Base-by-base conservation (phyloP, 176 grass and related monocot species). In the Chloris gayana region DNA sequence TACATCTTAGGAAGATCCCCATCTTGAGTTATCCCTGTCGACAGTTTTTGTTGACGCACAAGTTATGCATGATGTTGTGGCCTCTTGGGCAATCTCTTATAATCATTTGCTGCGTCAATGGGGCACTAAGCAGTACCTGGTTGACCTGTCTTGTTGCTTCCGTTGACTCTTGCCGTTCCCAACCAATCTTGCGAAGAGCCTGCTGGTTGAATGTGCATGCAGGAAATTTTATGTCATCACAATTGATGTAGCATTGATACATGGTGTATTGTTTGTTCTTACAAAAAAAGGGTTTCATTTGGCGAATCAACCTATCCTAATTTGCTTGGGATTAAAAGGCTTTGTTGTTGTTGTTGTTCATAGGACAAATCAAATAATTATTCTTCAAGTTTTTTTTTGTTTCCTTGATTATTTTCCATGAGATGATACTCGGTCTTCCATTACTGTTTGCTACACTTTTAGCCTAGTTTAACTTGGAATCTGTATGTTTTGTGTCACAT, bases 401-500 rank as follows among this genome's bases (percentile, higher is more conserved):
- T 78, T 31, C 21, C 33, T 27, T 84, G 22, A 63, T 35, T 65
- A 41, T 57, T 73, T 64, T 73, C 39, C 32, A 54, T 54, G 78
- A 53, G 11, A 75, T 41, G 42, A 27, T 75, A 80, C 70, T 27
- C 67, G 14, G 10, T 70, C 14, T 26, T 69, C 69, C 14, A 84
- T 84, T 54, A 35, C 47, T 21, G 66, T 73, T 73, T 3, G 6
- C 34, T 84, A 69, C 26, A 75, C 45, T 45, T 69, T 53, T 45
- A 56, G 56, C 76, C 54, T 80, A 45, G 46, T 18, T 22, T 37
- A 37, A 37, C 41, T 27, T 88, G 69, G 45, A 88, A 14, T 60
- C 17, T 67, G 65, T 67, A 19, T 37, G 35, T 45, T 49, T 73
- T 24, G 14, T 19, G 17, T 69, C 3, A 41, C 69, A 69, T 29